Evolutionary conservation across 305 asterid species (phyloP), one percentile per base, ranked within the genome.

Genomic region (Fraxinus baroniana): DNA sequence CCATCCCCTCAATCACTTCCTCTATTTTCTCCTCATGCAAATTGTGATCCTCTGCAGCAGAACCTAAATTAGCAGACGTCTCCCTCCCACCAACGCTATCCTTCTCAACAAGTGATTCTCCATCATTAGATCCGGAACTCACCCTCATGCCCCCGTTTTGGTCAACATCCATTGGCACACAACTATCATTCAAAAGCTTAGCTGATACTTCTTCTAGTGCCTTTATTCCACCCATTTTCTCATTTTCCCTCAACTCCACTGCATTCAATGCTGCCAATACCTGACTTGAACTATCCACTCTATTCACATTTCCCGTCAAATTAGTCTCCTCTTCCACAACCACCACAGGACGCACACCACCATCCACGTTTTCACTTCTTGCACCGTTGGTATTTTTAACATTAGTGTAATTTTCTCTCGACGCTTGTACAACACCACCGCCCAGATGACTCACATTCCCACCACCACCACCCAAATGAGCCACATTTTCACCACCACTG

Each of bases 181-280:
- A 44, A 79, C 72, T 87, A 79, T 78, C 85, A 64, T 22, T 82
- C 74, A 18, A 7, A 33, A 76, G 79, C 18, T 71, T 76, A 9
- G 80, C 85, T 3, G 44, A 24, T 39, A 76, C 86, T 36, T 79
- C 79, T 55, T 72, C 71, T 5, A 22, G 81, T 9, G 80, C 79
- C 72, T 79, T 74, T 12, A 77, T 26, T 41, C 87, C 86, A 68
- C 66, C 76, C 39, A 24, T n/a, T 39, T 85, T 83, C 75, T 55
- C 89, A 36, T 89, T 85, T 52, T 86, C 97, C 66, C 85, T 86
- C 89, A 92, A 83, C 79, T 92, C 96, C 80, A 92, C 98, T 0
- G 91, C 90, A 86, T 83, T 87, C 83, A 91, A 72, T 0, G 98
- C 93, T 0, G 89, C 91, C 86, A 90, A 30, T 62, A 89, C 93